Evolutionary conservation across 768 basidiomycete species (phyloP).

Genomic region (Leccinellum rugosiceps): DNA sequence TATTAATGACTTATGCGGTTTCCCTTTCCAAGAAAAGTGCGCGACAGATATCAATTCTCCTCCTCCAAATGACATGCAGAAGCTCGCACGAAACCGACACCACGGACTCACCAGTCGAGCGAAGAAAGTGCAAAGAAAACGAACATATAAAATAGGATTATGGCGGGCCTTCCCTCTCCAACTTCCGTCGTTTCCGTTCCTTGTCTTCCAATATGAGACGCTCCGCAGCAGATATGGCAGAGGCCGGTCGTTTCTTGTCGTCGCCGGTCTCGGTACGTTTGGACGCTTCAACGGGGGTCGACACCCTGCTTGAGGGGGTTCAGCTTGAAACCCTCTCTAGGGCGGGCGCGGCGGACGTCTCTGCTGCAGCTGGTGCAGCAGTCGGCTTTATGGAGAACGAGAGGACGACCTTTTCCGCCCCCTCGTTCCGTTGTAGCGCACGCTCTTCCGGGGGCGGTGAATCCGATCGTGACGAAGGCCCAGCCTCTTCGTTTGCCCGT

Average conservation of each 20-base stretch:
- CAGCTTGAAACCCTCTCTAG: constrained; percentile 43
- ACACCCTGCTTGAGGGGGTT: constrained; percentile 44
- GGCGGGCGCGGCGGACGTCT: constrained; percentile 33
- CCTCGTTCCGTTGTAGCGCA: constrained; percentile 70
- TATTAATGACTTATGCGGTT: neutral
- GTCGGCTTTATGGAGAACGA: constrained; percentile 61
- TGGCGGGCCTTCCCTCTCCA: constrained; percentile 47
- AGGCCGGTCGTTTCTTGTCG: constrained; percentile 62
- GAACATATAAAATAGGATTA: neutral
- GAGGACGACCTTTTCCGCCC: constrained; percentile 69
- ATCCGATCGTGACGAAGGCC: constrained; percentile 29
- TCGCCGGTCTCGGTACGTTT: constrained; percentile 32
- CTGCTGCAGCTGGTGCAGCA: constrained; percentile 17
- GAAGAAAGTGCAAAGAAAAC: too few species aligned
- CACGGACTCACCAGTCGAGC: too few species aligned
- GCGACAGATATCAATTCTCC: too few species aligned
- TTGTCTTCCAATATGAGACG: constrained; percentile 86
- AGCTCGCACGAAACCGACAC: too few species aligned
- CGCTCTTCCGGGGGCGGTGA: constrained; percentile 45
- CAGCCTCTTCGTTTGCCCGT: constrained; percentile 58
- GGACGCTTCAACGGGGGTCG: constrained; percentile 69
- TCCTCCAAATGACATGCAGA: too few species aligned
- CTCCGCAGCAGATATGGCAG: constrained; percentile 79
- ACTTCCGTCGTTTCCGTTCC: constrained; percentile 73
- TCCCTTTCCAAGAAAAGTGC: too few species aligned